Conservation (phyloP, 176 grass and related monocot genomes). For the Aegilops bicornis region DNA sequence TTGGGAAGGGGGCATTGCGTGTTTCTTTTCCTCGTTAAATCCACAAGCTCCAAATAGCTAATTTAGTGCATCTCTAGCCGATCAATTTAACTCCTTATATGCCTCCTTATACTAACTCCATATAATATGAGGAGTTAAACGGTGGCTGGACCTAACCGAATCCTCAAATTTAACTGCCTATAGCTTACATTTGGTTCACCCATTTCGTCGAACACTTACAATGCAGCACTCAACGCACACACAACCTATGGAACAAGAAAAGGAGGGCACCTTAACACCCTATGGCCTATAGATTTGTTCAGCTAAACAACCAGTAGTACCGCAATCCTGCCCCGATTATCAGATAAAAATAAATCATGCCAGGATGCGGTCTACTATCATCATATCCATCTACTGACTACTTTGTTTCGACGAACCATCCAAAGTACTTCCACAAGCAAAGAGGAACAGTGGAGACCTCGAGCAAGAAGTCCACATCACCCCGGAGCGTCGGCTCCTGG, state of each 20-base stretch:
- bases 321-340: neutral
- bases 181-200: no score
- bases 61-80: no score
- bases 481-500: conserved; percentile 70
- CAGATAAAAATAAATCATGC: neutral
- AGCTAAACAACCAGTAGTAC: neutral
- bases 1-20: neutral
- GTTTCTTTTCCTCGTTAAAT: neutral
- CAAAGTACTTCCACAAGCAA: neutral
- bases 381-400: neutral
- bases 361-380: neutral
- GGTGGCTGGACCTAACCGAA: no score
- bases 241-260: no score
- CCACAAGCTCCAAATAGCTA: neutral
- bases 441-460: conserved; percentile 39
- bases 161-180: no score
- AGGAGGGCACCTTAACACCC: no score
- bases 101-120: no score
- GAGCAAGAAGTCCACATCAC: conserved; percentile 81
- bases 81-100: no score
- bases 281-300: neutral
- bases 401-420: neutral
- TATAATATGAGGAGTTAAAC: no score
- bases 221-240: no score
- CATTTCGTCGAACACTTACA: no score